Percentiles rank a stretch among this genome's conserved stretches.
Evolutionary conservation across 345 rosid genomes (phyloP).

Genomic region (Populus davidiana): DNA sequence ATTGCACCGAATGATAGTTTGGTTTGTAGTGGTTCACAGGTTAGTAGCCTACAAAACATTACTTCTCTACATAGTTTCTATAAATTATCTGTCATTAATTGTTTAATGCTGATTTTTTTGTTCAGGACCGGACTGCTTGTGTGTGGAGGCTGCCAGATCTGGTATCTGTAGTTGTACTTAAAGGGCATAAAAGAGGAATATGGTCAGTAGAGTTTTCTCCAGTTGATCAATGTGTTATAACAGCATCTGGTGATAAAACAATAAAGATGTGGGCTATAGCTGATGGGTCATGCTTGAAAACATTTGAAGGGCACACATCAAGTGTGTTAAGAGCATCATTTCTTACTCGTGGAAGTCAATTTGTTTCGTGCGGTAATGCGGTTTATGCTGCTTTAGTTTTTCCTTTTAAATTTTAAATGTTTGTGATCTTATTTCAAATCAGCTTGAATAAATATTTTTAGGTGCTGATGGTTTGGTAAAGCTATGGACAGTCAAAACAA

Average conservation of each 20-base stretch:
- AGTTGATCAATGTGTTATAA: slow-evolving; percentile 89
- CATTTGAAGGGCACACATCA: slow-evolving; percentile 94
- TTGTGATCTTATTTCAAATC: slow-evolving; percentile 4
- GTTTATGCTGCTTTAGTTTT: neutral
- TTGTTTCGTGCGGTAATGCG: slow-evolving; percentile 84
- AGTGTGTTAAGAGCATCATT: slow-evolving; percentile 87
- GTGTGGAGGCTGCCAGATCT: slow-evolving; percentile 90
- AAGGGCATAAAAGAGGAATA: slow-evolving; percentile 89
- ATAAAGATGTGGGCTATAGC: slow-evolving; percentile 87
- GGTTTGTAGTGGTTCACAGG: slow-evolving; percentile 96
- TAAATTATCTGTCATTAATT: neutral
- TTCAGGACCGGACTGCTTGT: slow-evolving; percentile 92
- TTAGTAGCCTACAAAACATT: slow-evolving; percentile 22
- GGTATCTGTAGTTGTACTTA: slow-evolving; percentile 69
- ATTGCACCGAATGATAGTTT: slow-evolving; percentile 85
- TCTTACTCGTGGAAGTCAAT: slow-evolving; percentile 81
- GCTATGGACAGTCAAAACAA: slow-evolving; percentile 80
- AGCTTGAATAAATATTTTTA: slow-evolving; percentile 29
- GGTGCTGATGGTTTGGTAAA: slow-evolving; percentile 97
- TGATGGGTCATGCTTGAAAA: slow-evolving; percentile 91
- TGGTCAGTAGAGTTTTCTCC: slow-evolving; percentile 99
- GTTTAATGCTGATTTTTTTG: neutral
- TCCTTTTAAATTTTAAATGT: neutral
- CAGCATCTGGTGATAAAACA: slow-evolving; percentile 93
- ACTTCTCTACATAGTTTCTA: neutral